Evolutionary conservation across 805 yeast genomes (phyloP).

Genomic region (Nadsonia fulvescens): DNA sequence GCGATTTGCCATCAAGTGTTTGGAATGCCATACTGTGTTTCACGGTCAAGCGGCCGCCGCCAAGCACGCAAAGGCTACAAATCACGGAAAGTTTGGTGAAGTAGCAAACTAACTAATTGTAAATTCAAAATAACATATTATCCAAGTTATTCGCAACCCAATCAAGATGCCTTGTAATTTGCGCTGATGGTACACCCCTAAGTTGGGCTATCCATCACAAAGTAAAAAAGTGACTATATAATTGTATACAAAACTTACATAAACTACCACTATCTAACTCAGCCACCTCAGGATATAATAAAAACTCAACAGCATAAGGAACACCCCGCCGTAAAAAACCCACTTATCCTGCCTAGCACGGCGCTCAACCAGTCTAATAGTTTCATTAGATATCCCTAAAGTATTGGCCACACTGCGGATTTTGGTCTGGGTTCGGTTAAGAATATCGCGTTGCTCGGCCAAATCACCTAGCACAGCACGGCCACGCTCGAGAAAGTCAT

Average conservation of each 20-base stretch:
- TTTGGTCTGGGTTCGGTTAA: constrained; percentile 41
- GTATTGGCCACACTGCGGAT: constrained; percentile 57
- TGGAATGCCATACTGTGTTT: constrained; percentile 31
- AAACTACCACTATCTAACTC: too few species aligned
- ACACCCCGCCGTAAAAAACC: constrained; percentile 62
- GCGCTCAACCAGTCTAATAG: constrained; percentile 62
- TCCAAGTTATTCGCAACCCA: too few species aligned
- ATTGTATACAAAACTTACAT: background rate
- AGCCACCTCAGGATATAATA: constrained; percentile 50
- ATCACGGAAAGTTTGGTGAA: constrained; percentile 50
- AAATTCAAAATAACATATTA: too few species aligned
- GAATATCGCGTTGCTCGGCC: constrained; percentile 63
- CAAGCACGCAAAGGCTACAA: constrained; percentile 43
- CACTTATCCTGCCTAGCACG: constrained; percentile 76
- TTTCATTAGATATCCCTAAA: constrained; percentile 71
- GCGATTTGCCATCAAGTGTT: constrained; percentile 38
- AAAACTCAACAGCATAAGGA: constrained; percentile 43
- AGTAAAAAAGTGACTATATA: constrained; percentile 2
- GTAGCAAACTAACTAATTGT: too few species aligned
- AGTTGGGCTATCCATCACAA: background rate
- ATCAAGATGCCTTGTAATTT: too few species aligned
- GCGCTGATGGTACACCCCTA: background rate
- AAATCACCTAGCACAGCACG: constrained; percentile 69
- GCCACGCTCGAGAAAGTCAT: constrained; percentile 82
- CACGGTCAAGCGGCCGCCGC: constrained; percentile 49